Base-by-base conservation (phyloP, 1,284 basidiomycete genomes). In the Amylostereum chailletii region DNA sequence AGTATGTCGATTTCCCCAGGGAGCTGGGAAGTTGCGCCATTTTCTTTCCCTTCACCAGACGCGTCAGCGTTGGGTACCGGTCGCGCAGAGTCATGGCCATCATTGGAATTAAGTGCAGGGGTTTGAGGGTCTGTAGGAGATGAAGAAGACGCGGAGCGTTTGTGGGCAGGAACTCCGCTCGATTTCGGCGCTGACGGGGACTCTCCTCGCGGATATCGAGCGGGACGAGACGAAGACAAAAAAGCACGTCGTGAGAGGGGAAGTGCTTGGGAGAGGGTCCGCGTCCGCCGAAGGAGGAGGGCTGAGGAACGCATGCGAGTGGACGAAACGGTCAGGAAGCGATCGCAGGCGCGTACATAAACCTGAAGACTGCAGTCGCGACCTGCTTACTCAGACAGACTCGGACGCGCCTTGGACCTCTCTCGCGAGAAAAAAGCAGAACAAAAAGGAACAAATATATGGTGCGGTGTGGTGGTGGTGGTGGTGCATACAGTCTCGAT, bases 1-100 rank as follows among this genome's bases (percentile, higher is more conserved):
- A 89, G 69, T 49, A 88, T 76, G 55, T 81, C 69, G 49, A 82
- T 64, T 30, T 67, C 76, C 26, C 68, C 57, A 0, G 83, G 83
- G 1, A 86, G 67, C 39, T 74, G 66, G 10, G 73, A 59, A 9
- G 55, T 41, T 5, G 53, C 36, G n/a, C 58, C 58, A 19, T 53
- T 7, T 8, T 58, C 57, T 42, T 57, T 59, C 43, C 34, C 47
- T 19, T 54, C 47, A 10, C 45, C 43, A 10, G 55, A 44, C 40
- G 42, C 46, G 26, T 46, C n/a, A n/a, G 38, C 39, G 32, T 46
- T 45, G n/a, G 27, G n/a, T 31, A 47, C 10, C 38, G 62, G 10
- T 9, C 45, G 54, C 41, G 74, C 70, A 2, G 62, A 43, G 37
- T 75, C 73, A 60, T 63, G 71, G 39, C 61, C 26, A 61, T 42